A percentile compares a stretch with the other conserved stretches of the same genome.
Conservation (phyloP, 768 basidiomycete species). For the Mycena filopes region DNA sequence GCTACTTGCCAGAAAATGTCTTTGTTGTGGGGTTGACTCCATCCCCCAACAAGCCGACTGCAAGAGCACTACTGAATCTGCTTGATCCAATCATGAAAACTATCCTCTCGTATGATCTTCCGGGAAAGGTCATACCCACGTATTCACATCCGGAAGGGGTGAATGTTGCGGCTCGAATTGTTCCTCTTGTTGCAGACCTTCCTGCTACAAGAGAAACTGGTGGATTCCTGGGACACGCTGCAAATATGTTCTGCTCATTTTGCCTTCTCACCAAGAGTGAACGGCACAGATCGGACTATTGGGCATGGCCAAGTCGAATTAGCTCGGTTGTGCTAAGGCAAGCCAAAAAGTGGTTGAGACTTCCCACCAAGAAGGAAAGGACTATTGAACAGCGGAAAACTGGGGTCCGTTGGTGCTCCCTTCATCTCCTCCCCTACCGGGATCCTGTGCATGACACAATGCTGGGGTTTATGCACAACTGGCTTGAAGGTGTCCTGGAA, state of each 20-base stretch:
- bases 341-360: slow-evolving; percentile 28
- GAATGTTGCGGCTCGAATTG: slow-evolving; percentile 23
- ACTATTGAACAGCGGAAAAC: too few species aligned
- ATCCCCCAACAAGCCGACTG: slow-evolving; percentile 37
- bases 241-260: slow-evolving; percentile 34
- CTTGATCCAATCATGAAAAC: slow-evolving; percentile 15
- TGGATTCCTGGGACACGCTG: slow-evolving; percentile 28
- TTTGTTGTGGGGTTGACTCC: slow-evolving; percentile 41
- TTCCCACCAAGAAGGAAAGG: slow-evolving; percentile 5
- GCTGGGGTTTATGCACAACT: not conserved
- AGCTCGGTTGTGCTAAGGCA: slow-evolving; percentile 20
- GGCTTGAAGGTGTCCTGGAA: not conserved
- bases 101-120: slow-evolving; percentile 7
- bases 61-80: slow-evolving; percentile 17
- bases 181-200: slow-evolving; percentile 34
- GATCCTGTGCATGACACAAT: slow-evolving; percentile 29
- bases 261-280: slow-evolving; percentile 27
- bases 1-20: slow-evolving; percentile 37
- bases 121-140: slow-evolving; percentile 25
- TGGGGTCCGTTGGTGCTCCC: slow-evolving; percentile 30
- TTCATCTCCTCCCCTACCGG: slow-evolving; percentile 30
- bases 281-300: slow-evolving; percentile 23
- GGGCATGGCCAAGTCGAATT: slow-evolving; percentile 26
- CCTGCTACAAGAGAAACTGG: slow-evolving; percentile 30
- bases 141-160: slow-evolving; percentile 27